phyloP scores from a whole-genome alignment of 2,329 filamentous ascomycete species.

The Amphichorda felina region DNA sequence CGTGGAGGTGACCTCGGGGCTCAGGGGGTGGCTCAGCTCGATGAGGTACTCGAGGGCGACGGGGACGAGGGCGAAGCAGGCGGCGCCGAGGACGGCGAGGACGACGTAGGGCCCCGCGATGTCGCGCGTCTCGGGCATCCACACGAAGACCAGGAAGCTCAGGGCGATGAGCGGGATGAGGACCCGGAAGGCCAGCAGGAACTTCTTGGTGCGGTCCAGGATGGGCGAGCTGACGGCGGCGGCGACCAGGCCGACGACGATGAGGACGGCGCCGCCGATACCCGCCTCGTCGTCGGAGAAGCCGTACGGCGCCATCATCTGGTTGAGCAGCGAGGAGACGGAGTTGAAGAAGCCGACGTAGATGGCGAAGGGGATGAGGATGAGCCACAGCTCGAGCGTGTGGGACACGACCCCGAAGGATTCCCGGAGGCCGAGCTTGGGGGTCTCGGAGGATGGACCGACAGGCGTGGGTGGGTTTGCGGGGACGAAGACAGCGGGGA shows the following conservation, averaged over 20 bases:
- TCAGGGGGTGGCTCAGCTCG: constrained; percentile 77
- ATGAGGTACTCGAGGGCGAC: constrained; percentile 78
- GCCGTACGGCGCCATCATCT: constrained; percentile 78
- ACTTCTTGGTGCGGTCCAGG: constrained; percentile 74
- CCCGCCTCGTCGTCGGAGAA: constrained; percentile 78
- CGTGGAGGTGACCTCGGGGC: constrained; percentile 73
- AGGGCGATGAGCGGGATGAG: constrained; percentile 63
- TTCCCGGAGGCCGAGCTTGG: constrained; percentile 37
- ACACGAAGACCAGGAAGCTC: constrained; percentile 70
- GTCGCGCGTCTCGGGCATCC: constrained; percentile 50
- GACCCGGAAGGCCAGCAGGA: constrained; percentile 60
- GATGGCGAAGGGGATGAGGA: constrained; percentile 68
- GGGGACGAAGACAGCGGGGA: constrained; percentile 77
- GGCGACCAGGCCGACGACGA: constrained; percentile 71
- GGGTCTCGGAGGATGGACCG: constrained; percentile 51
- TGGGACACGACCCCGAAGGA: constrained; percentile 38
- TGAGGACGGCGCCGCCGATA: constrained; percentile 80
- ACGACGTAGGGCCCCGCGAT: constrained; percentile 66
- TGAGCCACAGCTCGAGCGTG: constrained; percentile 65
- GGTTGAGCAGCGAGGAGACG: constrained; percentile 76
- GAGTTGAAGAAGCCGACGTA: constrained; percentile 95
- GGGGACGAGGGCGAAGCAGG: constrained; percentile 71
- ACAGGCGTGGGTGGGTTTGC: constrained; percentile 65
- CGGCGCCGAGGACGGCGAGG: constrained; percentile 64
- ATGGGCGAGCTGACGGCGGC: constrained; percentile 70